These are phyloP conservation scores for Cladophialophora immunda DNA, from an alignment of 2,329 filamentous ascomycete species.

Conservation along the genomic window DNA sequence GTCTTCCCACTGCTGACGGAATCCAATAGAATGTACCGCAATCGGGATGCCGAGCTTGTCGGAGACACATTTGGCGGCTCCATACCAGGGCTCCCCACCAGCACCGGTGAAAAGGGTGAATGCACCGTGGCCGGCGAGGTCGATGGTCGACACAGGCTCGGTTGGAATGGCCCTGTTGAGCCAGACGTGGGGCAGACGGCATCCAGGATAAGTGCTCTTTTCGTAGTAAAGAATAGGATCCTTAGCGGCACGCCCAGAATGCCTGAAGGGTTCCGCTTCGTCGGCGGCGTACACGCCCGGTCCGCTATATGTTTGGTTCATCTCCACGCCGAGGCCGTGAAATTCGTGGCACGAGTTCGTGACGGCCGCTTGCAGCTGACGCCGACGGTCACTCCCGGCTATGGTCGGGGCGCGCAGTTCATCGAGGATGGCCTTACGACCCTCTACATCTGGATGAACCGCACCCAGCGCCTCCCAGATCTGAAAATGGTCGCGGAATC, in stretches of 20 bases:
- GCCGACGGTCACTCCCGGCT: constrained; percentile 51
- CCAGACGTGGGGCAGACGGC: constrained; percentile 70
- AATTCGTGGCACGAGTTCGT: constrained; percentile 59
- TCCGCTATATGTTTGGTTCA: constrained; percentile 64
- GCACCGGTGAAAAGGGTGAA: constrained; percentile 64
- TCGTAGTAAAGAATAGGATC: constrained; percentile 56
- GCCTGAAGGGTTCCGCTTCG: constrained; percentile 44
- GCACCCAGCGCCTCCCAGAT: constrained; percentile 59
- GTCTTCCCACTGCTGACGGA: constrained; percentile 67
- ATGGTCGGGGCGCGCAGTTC: constrained; percentile 53
- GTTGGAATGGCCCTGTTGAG: constrained; percentile 60
- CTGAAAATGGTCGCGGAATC: constrained; percentile 60
- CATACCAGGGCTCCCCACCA: constrained; percentile 64
- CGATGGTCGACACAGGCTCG: constrained; percentile 63
- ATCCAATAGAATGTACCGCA: constrained; percentile 63
- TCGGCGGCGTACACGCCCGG: constrained; percentile 57
- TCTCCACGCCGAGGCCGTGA: constrained; percentile 66
- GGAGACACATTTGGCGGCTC: constrained; percentile 54
- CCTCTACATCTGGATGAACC: constrained; percentile 49
- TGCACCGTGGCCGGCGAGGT: constrained; percentile 65
- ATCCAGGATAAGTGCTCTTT: constrained; percentile 66
- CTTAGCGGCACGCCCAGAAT: constrained; percentile 37
- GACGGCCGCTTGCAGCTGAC: constrained; percentile 53
- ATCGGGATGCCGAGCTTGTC: constrained; percentile 58
- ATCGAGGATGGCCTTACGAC: constrained; percentile 51